Evolutionary conservation across 192 early-diverging fungal species (phyloP).

Genomic region (Phlyctochytrium planicorne): DNA sequence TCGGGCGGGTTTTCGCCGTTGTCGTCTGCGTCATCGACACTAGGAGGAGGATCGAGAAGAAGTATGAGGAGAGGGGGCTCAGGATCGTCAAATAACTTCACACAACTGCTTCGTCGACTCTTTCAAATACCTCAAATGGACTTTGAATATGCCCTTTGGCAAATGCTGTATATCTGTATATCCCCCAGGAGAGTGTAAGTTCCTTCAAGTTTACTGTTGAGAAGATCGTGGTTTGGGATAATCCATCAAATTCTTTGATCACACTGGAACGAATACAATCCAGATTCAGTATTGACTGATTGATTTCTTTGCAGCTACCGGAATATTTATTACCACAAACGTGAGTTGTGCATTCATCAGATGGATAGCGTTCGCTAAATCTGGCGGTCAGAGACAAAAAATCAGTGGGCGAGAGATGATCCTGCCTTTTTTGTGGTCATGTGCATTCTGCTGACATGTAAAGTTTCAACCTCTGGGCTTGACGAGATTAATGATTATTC

Average conservation of each 20-base stretch:
- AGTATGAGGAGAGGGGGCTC: not conserved
- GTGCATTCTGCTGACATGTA: constrained; percentile 63
- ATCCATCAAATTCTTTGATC: not conserved
- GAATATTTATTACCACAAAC: constrained; percentile 96
- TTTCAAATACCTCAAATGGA: constrained; percentile 68
- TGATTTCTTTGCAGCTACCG: constrained; percentile 65
- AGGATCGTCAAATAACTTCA: not conserved
- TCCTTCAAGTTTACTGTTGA: not conserved
- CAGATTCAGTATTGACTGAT: not conserved
- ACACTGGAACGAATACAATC: constrained; percentile 10
- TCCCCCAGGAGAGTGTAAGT: constrained; percentile 79
- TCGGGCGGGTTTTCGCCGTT: not conserved
- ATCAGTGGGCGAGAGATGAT: constrained; percentile 97
- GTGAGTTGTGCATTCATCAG: constrained; percentile 45
- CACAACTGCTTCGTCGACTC: constrained; percentile 25
- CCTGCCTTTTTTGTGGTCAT: constrained; percentile 88
- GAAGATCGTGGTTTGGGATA: no score
- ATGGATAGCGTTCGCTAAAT: constrained; percentile 16
- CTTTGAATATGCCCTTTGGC: constrained; percentile 85
- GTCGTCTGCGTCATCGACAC: not conserved
- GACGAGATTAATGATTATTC: not conserved
- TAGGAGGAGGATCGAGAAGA: no score
- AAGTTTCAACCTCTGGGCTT: constrained; percentile 33
- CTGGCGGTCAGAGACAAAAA: constrained; percentile 81
- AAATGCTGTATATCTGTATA: constrained; percentile 82